Evolutionary conservation across 2,329 filamentous ascomycete species (phyloP).

Genomic region (Diaporthe humulicola): DNA sequence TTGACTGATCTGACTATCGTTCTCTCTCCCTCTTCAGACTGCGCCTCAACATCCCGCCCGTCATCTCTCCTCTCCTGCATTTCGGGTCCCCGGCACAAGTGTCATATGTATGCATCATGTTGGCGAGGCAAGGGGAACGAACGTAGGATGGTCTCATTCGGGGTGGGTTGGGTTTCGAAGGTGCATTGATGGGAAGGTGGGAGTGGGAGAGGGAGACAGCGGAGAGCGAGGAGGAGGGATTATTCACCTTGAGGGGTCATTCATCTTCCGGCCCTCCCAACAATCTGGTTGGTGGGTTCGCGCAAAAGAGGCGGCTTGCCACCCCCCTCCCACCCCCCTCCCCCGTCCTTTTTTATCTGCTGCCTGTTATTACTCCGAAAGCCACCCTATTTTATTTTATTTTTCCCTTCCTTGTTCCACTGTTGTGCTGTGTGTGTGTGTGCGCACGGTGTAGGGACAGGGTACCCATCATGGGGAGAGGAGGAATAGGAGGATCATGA

Average conservation of each 20-base stretch:
- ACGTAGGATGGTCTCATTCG: conserved; percentile 16
- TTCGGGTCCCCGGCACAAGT: background rate
- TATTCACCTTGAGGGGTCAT: too few species aligned
- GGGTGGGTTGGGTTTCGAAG: conserved; percentile 10
- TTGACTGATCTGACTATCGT: background rate
- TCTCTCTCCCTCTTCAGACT: too few species aligned
- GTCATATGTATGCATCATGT: background rate
- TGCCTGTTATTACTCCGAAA: conserved; percentile 5
- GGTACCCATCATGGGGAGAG: background rate
- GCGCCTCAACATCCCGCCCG: too few species aligned
- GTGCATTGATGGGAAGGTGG: background rate
- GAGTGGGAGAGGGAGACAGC: too few species aligned
- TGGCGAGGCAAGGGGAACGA: conserved; percentile 13
- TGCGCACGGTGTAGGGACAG: conserved; percentile 13
- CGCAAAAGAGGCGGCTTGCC: background rate
- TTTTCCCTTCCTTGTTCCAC: too few species aligned
- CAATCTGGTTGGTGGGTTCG: conserved; percentile 17
- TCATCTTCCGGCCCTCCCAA: conserved; percentile 4
- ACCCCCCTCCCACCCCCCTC: background rate
- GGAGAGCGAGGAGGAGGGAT: background rate
- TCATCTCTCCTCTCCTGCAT: background rate
- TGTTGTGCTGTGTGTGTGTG: background rate
- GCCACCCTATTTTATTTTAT: background rate
- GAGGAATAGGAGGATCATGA: background rate
- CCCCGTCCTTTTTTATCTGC: background rate